Evolutionary conservation across 169 alveolate species (phyloP).

Genomic region (Babesia divergens): DNA sequence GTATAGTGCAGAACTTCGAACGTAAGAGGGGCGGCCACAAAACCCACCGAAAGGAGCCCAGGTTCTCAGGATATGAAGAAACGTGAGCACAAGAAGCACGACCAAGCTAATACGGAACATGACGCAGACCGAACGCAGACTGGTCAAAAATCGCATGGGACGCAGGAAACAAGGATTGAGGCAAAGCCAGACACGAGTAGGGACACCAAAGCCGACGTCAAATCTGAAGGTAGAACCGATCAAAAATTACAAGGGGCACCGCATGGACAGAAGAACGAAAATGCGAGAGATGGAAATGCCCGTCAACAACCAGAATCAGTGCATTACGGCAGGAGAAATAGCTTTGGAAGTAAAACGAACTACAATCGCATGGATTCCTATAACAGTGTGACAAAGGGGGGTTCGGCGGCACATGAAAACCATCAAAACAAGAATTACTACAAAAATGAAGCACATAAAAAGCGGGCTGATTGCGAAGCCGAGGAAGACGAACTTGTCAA

Average conservation of each 20-base stretch:
- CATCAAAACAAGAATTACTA: neutral
- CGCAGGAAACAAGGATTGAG: neutral
- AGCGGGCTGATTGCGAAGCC: neutral
- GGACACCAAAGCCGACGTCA: neutral
- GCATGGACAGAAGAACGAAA: neutral
- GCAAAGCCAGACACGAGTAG: neutral
- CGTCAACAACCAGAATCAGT: neutral
- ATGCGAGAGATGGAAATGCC: neutral
- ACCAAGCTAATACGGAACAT: too few species aligned
- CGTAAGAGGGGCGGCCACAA: too few species aligned
- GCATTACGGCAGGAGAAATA: neutral
- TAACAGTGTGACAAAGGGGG: constrained; percentile 10
- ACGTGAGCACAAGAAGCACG: too few species aligned
- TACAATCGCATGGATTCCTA: neutral
- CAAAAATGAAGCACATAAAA: neutral
- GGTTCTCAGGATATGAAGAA: neutral
- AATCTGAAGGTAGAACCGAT: neutral
- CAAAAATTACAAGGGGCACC: neutral
- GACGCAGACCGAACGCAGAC: too few species aligned
- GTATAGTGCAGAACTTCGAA: too few species aligned
- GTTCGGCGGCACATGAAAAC: neutral
- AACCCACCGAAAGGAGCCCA: too few species aligned
- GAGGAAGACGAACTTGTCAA: constrained; percentile 15
- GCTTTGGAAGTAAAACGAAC: neutral
- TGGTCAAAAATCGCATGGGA: neutral